phyloP scores from a whole-genome alignment of 1,139 yeast species.

The Saccharomyces hybrid region DNA sequence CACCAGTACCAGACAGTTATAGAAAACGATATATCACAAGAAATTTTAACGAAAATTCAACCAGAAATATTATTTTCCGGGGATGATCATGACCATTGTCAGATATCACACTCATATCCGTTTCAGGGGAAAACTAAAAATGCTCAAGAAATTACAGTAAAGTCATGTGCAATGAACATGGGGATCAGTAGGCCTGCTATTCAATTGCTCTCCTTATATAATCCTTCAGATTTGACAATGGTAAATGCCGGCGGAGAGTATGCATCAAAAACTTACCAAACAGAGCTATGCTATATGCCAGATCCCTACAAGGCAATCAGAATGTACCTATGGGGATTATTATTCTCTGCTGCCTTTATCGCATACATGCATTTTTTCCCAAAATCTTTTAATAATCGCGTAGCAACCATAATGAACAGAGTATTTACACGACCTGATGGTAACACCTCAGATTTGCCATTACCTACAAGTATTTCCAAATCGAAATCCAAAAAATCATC shows the following conservation, averaged over 20 bases:
- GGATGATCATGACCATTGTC: constrained; percentile 96
- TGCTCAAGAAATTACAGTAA: constrained; percentile 77
- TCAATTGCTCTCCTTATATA: constrained; percentile 65
- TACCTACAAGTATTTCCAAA: constrained; percentile 13
- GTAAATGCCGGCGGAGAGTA: constrained; percentile 4
- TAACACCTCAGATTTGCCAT: constrained; percentile 8
- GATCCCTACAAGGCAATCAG: constrained; percentile 52
- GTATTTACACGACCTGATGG: constrained; percentile 1
- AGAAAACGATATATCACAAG: constrained; percentile 48
- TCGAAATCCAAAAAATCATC: not conserved
- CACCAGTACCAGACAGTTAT: constrained; percentile 73
- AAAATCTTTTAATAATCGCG: constrained; percentile 14
- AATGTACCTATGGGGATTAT: constrained; percentile 31
- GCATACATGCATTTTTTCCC: constrained; percentile 18
- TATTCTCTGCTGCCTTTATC: constrained; percentile 24
- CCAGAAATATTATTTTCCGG: constrained; percentile 80
- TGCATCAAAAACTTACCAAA: constrained; percentile 18
- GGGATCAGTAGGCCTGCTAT: constrained; percentile 81
- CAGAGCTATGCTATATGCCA: constrained; percentile 55
- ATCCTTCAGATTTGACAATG: constrained; percentile 31
- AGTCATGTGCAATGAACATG: constrained; percentile 88
- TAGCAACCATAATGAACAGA: constrained; percentile 12
- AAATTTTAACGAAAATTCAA: constrained; percentile 46
- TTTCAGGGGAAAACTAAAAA: constrained; percentile 29
- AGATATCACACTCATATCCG: constrained; percentile 50